Evolutionary conservation across 495 filamentous ascomycete species (phyloP), one percentile per base, ranked within the genome.

Genomic region (Ascodesmis nigricans): DNA sequence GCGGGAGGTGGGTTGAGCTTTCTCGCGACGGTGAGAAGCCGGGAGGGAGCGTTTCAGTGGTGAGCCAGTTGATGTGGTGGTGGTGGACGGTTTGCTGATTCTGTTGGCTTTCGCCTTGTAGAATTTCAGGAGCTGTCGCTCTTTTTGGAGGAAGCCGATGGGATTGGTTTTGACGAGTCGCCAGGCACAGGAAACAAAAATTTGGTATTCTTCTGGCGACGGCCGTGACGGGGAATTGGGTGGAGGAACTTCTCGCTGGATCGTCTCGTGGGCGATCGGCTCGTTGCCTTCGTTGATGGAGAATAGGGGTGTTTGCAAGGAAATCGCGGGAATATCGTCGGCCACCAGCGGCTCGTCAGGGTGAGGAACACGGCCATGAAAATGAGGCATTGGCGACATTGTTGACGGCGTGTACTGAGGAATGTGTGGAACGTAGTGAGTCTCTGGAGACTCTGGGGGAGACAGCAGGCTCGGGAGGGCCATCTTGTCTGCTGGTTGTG

Each of bases 151-250:
- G 47, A 47, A 52, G 29, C 38, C 47, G 33, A 24, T 40, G 8
- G 48, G 48, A 15, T 46, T 38, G 24, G 43, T 47, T 26, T 50
- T 43, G 34, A 27, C 51, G 27, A 52, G 33, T 41, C 43, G 35
- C 39, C 40, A 52, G 15, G 44, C 48, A 21, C 43, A 43, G 11
- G 48, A 52, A 33, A 52, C 47, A 29, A 52, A 52, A 25, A 45
- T 31, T 27, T 40, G 41, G 29, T 52, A 52, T 27, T 52, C 48
- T 29, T 52, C 47, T 3, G 48, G 43, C 21, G 42, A 40, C 23
- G 40, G 36, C 21, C 29, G 40, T n/a, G n/a, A n/a, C n/a, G n/a
- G n/a, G 21, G 36, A 36, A 30, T 45, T 34, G n/a, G 40, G 29
- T 29, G 40, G 45, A 13, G 43, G 35, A 17, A 39, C 41, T 25